Evolutionary conservation across 2,329 filamentous ascomycete genomes (phyloP).

Genomic region (Pseudocercospora eumusae): DNA sequence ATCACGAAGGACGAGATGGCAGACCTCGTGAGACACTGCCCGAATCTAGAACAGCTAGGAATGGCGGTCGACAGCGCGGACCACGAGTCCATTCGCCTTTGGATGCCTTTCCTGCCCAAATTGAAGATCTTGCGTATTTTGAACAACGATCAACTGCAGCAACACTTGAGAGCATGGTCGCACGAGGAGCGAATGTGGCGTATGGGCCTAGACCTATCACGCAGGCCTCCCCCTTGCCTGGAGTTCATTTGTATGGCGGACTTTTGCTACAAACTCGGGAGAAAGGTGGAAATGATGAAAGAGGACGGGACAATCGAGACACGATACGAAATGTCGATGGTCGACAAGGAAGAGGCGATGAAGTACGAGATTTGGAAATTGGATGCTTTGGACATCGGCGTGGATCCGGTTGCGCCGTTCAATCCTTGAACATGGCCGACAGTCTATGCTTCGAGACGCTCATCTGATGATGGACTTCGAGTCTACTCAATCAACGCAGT

Average conservation of each 20-base stretch:
- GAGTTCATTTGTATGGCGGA: constrained; percentile 46
- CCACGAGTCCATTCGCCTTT: constrained; percentile 45
- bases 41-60: constrained; percentile 61
- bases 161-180: constrained; percentile 21
- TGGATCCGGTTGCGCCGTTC: constrained; percentile 29
- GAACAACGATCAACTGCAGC: constrained; percentile 29
- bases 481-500: constrained; percentile 26
- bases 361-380: constrained; percentile 50
- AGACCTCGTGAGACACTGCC: constrained; percentile 56
- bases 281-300: constrained; percentile 24
- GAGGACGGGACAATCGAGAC: constrained; percentile 31
- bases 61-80: constrained; percentile 58
- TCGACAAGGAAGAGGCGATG: constrained; percentile 42
- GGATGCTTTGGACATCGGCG: constrained; percentile 41
- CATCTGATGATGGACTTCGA: not conserved
- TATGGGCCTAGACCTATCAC: constrained; percentile 32
- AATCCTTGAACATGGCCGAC: constrained; percentile 14
- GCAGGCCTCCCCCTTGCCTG: constrained; percentile 30
- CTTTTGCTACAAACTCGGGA: constrained; percentile 42
- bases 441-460: not conserved
- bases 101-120: constrained; percentile 44
- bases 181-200: constrained; percentile 38
- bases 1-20: constrained; percentile 53
- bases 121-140: constrained; percentile 47
- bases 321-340: constrained; percentile 37